Evolutionary conservation across 1,284 basidiomycete genomes (phyloP).

Genomic region (Amylostereum areolatum): DNA sequence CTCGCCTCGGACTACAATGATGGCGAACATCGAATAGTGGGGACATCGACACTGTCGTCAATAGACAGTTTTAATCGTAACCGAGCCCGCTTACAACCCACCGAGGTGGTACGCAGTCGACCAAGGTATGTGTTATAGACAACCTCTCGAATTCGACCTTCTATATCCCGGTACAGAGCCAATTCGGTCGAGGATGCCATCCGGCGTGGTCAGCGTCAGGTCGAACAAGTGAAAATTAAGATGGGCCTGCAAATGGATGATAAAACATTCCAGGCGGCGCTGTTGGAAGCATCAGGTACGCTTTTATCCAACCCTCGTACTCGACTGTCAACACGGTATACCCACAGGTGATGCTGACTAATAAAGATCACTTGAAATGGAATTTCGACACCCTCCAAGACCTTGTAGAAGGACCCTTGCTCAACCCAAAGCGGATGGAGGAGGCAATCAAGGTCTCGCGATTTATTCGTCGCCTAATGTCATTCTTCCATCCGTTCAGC

Average conservation of each 20-base stretch:
- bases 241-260: constrained; percentile 93
- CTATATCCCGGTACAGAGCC: constrained; percentile 41
- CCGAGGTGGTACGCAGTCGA: constrained; percentile 44
- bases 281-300: constrained; percentile 81
- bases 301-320: constrained; percentile 7
- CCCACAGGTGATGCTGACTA: constrained; percentile 68
- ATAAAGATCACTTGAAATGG: constrained; percentile 89
- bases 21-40: constrained; percentile 74
- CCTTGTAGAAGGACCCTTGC: constrained; percentile 86
- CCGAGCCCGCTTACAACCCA: constrained; percentile 57
- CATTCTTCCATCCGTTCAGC: constrained; percentile 89
- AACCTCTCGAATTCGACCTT: background rate
- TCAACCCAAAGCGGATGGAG: constrained; percentile 91
- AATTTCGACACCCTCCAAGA: constrained; percentile 86
- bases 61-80: constrained; percentile 93
- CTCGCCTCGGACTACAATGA: constrained; percentile 75
- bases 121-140: constrained; percentile 40
- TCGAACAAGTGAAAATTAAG: constrained; percentile 86
- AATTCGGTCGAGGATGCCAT: constrained; percentile 86
- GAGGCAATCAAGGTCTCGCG: constrained; percentile 90
- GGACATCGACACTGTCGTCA: constrained; percentile 79
- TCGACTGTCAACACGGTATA: constrained; percentile 2
- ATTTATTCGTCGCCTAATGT: constrained; percentile 82
- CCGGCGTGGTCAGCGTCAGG: constrained; percentile 82
- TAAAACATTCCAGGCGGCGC: constrained; percentile 74